Evolutionary conservation across 1,284 basidiomycete genomes (phyloP).

Genomic region (Moesziomyces parantarcticus): DNA sequence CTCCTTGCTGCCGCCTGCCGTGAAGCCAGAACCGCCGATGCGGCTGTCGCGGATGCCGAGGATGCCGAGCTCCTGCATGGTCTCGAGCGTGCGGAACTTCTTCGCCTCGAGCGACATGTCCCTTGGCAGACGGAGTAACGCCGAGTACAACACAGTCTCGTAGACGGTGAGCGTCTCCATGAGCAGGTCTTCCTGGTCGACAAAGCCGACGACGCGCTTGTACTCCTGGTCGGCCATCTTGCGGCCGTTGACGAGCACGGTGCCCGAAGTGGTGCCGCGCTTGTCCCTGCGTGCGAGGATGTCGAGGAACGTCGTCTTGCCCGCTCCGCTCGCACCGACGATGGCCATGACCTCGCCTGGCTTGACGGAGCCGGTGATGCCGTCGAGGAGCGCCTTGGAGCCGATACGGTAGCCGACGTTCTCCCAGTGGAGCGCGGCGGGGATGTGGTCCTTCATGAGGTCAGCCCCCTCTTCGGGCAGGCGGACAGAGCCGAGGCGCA

Average conservation of each 20-base stretch:
- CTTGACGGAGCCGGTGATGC: constrained; percentile 87
- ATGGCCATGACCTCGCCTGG: constrained; percentile 94
- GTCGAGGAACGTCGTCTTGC: constrained; percentile 95
- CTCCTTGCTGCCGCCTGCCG: constrained; percentile 80
- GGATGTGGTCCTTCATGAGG: constrained; percentile 91
- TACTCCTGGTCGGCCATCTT: constrained; percentile 80
- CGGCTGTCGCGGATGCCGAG: constrained; percentile 87
- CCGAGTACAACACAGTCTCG: constrained; percentile 94
- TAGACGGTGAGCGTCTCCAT: constrained; percentile 97
- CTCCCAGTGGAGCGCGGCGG: constrained; percentile 88
- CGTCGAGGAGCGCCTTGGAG: constrained; percentile 78
- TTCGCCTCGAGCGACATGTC: constrained; percentile 96
- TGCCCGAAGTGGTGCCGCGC: constrained; percentile 79
- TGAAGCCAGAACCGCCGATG: constrained; percentile 77
- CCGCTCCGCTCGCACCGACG: constrained; percentile 93
- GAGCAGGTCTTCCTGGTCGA: constrained; percentile 97
- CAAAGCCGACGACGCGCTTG: constrained; percentile 87
- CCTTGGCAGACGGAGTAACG: constrained; percentile 84
- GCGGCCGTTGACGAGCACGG: constrained; percentile 86
- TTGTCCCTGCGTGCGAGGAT: constrained; percentile 91
- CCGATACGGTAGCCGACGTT: constrained; percentile 77
- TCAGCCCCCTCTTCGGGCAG: constrained; percentile 77
- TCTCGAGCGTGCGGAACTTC: constrained; percentile 91
- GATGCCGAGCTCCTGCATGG: constrained; percentile 94
- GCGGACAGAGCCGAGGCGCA: constrained; percentile 34